phyloP scores from a whole-genome alignment of 176 grass and related monocot genomes.

The Phoenix roebelenii region DNA sequence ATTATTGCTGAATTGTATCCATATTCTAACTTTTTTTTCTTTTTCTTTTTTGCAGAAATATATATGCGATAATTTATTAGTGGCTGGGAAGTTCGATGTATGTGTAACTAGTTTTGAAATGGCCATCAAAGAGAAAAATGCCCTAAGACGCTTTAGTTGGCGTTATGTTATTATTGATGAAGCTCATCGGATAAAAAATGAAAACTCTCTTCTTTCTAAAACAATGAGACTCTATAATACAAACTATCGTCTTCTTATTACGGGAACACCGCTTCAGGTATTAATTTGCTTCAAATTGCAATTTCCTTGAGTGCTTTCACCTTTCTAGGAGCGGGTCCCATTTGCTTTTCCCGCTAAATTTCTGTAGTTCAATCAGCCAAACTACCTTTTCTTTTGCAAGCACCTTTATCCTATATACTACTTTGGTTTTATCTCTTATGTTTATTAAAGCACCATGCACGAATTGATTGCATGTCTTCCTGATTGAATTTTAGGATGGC shows the following conservation, averaged over 20 bases:
- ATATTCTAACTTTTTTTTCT: neutral
- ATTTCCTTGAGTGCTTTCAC: too few species aligned
- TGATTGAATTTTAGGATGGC: too few species aligned
- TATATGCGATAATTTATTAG: slow-evolving; percentile 83
- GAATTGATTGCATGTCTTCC: too few species aligned
- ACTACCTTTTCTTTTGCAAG: too few species aligned
- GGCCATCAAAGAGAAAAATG: slow-evolving; percentile 84
- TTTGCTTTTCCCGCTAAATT: too few species aligned
- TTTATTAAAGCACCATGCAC: too few species aligned
- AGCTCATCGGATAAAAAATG: slow-evolving; percentile 90
- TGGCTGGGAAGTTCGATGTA: slow-evolving; percentile 81
- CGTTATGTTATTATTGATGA: slow-evolving; percentile 93
- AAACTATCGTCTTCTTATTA: slow-evolving; percentile 97
- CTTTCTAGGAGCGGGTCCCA: too few species aligned
- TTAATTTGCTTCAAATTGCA: neutral
- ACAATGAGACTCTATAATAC: slow-evolving; percentile 96
- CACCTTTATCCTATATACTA: too few species aligned
- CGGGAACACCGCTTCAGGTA: slow-evolving; percentile 94
- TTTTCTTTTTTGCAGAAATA: slow-evolving; percentile 35
- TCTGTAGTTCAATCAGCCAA: too few species aligned
- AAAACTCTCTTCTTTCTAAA: slow-evolving; percentile 97
- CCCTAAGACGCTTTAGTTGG: slow-evolving; percentile 75
- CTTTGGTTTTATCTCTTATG: too few species aligned
- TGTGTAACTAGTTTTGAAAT: slow-evolving; percentile 95
- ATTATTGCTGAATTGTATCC: too few species aligned